Evolutionary conservation across 306 rosid genomes (phyloP).

Genomic region (Senna siamea): DNA sequence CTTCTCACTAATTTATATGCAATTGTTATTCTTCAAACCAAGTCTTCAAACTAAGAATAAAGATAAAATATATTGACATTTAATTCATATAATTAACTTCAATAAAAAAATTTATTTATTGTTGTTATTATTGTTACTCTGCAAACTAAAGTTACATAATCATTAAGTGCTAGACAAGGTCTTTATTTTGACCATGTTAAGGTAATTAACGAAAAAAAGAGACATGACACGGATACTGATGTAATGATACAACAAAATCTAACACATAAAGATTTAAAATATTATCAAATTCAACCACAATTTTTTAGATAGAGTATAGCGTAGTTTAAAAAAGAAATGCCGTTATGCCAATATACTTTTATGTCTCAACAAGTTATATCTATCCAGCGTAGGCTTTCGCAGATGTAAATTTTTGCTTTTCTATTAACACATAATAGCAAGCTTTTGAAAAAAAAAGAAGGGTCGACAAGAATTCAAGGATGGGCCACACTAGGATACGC

Average conservation of each 20-base stretch:
- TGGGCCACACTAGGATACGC: slow-evolving; percentile 60
- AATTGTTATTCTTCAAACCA: slow-evolving; percentile 35
- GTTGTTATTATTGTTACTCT: slow-evolving; percentile 32
- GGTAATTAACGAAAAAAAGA: background rate
- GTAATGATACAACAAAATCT: background rate
- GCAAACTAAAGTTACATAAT: slow-evolving; percentile 31
- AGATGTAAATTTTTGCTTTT: background rate
- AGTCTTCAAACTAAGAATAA: too few species aligned
- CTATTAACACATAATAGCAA: background rate
- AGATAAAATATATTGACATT: too few species aligned
- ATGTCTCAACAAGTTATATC: background rate
- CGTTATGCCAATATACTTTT: background rate
- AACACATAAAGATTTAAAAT: background rate
- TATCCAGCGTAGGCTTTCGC: background rate
- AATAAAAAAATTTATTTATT: too few species aligned
- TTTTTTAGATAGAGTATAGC: background rate
- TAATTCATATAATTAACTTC: too few species aligned
- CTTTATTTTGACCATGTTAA: slow-evolving; percentile 22
- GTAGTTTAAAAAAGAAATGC: background rate
- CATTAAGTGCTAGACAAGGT: background rate
- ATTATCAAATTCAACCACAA: background rate
- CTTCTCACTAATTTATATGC: slow-evolving; percentile 39
- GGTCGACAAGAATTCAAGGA: slow-evolving; percentile 77
- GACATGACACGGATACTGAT: background rate
- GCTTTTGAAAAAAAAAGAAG: slow-evolving; percentile 41